These are phyloP conservation scores for Ustilago sp. DNA, from an alignment of 1,284 basidiomycete genomes.

Conservation along the genomic window DNA sequence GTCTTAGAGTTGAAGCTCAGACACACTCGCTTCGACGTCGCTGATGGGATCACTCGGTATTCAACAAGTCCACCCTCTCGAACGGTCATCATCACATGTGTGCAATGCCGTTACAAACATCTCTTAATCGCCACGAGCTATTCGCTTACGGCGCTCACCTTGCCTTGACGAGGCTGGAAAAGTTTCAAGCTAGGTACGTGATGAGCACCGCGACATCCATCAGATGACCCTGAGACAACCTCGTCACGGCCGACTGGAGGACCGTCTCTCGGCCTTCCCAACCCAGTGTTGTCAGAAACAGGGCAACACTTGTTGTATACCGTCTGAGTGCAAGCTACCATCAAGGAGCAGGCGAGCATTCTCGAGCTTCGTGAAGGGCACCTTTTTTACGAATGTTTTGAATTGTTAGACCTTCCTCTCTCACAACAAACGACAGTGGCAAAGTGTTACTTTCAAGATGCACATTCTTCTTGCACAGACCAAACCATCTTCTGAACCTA, in stretches of 20 bases:
- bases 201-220: neutral
- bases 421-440: neutral
- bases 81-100: conserved; percentile 10
- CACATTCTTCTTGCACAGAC: conserved; percentile 17
- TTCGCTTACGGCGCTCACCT: conserved; percentile 4
- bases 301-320: neutral
- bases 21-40: neutral
- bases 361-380: neutral
- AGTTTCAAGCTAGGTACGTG: conserved; percentile 15
- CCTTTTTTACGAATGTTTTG: neutral
- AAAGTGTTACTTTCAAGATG: conserved; percentile 26
- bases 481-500: neutral
- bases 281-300: neutral
- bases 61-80: neutral
- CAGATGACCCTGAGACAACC: neutral
- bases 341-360: neutral
- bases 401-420: neutral
- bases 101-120: neutral
- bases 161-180: conserved; percentile 8
- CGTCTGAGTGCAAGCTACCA: neutral
- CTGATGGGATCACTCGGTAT: neutral
- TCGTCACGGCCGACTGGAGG: neutral
- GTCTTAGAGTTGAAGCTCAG: neutral
- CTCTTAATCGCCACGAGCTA: neutral
- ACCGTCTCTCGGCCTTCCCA: too few relatives aligned